Evolutionary conservation across 331 rosid genomes (phyloP).

Genomic region (Ulmus americana): DNA sequence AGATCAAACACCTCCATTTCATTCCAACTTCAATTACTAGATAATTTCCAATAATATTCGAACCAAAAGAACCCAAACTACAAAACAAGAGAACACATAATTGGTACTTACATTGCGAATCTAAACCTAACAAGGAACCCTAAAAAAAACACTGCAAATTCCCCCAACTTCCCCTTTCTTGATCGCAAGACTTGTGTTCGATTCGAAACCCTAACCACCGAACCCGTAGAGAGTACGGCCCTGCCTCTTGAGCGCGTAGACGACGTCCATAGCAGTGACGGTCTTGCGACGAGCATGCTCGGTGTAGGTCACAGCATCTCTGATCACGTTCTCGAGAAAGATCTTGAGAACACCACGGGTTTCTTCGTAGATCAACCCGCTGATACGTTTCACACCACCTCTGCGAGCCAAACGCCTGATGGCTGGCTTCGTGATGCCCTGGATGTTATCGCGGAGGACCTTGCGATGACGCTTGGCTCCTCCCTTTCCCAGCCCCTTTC

Average conservation of each 20-base stretch:
- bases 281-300: conserved; percentile 3
- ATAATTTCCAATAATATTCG: background rate
- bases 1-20: conserved; percentile 1
- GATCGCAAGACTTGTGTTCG: background rate
- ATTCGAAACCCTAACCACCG: conserved; percentile 1
- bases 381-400: too few relatives aligned
- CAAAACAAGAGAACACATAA: background rate
- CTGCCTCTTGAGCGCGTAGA: conserved; percentile 23
- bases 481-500: too few relatives aligned
- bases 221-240: conserved; percentile 24
- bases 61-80: background rate
- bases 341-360: too few relatives aligned
- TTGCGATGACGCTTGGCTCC: too few relatives aligned
- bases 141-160: background rate
- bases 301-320: too few relatives aligned
- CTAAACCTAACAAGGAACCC: background rate
- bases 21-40: background rate
- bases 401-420: too few relatives aligned
- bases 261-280: conserved; percentile 25
- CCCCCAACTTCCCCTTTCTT: background rate
- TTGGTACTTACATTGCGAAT: background rate
- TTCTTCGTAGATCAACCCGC: too few relatives aligned
- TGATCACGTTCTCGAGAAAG: too few relatives aligned
- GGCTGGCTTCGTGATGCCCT: too few relatives aligned
- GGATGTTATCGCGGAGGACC: too few relatives aligned